phyloP scores from a whole-genome alignment of 2,329 filamentous ascomycete species.

The Plectosphaerella sp. region DNA sequence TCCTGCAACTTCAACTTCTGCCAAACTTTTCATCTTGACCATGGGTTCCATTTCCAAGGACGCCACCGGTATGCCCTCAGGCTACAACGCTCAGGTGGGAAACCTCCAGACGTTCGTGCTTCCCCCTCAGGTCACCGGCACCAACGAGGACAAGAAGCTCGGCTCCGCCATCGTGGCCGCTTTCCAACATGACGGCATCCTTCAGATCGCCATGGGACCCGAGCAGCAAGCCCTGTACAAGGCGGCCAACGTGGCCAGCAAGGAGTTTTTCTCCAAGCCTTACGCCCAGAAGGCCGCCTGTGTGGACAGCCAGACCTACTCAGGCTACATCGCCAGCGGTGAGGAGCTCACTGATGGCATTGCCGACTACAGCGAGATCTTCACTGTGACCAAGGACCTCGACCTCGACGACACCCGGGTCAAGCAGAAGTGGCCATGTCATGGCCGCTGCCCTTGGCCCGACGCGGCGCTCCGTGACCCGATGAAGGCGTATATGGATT shows the following conservation, averaged over 20 bases:
- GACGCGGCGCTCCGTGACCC: constrained; percentile 31
- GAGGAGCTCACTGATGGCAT: constrained; percentile 44
- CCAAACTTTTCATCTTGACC: no score
- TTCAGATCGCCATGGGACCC: constrained; percentile 36
- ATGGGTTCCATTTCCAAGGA: neutral
- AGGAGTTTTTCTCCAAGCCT: constrained; percentile 31
- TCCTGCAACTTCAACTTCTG: neutral
- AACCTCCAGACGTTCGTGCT: constrained; percentile 37
- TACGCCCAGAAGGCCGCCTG: constrained; percentile 33
- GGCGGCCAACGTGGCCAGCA: constrained; percentile 29
- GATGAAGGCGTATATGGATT: constrained; percentile 35
- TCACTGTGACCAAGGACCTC: constrained; percentile 46
- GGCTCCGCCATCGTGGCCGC: constrained; percentile 34
- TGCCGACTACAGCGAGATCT: constrained; percentile 48
- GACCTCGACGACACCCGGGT: constrained; percentile 31
- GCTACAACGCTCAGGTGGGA: constrained; percentile 8
- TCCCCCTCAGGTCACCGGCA: constrained; percentile 29
- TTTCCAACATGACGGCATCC: constrained; percentile 40
- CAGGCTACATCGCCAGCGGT: constrained; percentile 44
- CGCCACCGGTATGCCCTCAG: constrained; percentile 7
- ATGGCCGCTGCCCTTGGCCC: constrained; percentile 45
- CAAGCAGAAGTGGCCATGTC: constrained; percentile 39
- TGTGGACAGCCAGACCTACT: constrained; percentile 38
- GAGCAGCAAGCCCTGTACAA: constrained; percentile 28
- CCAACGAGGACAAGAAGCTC: constrained; percentile 16